These are phyloP conservation scores for Sanghuangporus baumii DNA, from an alignment of 1,284 basidiomycete species.

Conservation along the genomic window DNA sequence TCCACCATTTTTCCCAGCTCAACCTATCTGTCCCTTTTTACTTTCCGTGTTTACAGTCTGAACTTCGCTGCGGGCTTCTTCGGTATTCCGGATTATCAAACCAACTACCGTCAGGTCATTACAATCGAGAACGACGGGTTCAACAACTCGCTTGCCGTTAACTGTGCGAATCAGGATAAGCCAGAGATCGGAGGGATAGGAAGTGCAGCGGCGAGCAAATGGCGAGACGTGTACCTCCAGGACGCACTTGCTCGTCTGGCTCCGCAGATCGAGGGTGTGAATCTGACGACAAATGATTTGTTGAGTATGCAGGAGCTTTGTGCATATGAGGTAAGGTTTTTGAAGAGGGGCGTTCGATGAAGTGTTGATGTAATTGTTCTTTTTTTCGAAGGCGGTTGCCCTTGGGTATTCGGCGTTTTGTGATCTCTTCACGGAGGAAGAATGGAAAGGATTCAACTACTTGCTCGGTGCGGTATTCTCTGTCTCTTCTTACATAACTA, in stretches of 20 bases:
- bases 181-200: constrained; percentile 29
- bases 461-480: constrained; percentile 47
- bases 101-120: constrained; percentile 44
- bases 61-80: constrained; percentile 61
- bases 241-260: constrained; percentile 60
- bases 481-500: background rate
- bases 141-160: constrained; percentile 53
- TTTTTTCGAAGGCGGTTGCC: constrained; percentile 44
- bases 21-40: background rate
- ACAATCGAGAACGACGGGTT: constrained; percentile 47
- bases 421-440: constrained; percentile 49
- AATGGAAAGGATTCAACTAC: constrained; percentile 66
- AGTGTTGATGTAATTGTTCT: constrained; percentile 11
- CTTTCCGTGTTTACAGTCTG: constrained; percentile 26
- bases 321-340: constrained; percentile 47
- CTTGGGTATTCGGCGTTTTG: constrained; percentile 75
- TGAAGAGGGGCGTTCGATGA: background rate
- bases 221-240: constrained; percentile 52
- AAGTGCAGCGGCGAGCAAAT: constrained; percentile 39
- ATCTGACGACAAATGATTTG: constrained; percentile 52
- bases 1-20: background rate
- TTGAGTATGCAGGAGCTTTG: constrained; percentile 46
- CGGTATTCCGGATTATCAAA: constrained; percentile 43
- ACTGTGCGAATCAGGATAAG: constrained; percentile 37
- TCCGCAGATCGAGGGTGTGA: constrained; percentile 51